Base-by-base conservation (phyloP, 73 alveolate genomes). In the Uronychia binucleata region DNA sequence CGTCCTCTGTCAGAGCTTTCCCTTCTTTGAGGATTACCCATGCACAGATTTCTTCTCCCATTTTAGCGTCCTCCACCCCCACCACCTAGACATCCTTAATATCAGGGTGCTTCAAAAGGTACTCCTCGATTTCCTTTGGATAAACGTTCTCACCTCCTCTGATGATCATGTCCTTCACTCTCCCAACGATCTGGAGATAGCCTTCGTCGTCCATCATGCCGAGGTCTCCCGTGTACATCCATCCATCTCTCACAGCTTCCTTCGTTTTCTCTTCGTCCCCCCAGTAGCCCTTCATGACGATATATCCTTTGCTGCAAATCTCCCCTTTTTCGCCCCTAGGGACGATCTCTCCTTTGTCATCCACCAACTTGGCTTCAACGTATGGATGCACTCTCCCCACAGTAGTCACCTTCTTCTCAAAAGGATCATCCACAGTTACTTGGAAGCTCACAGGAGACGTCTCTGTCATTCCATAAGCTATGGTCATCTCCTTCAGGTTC, bases 121-220 rank as follows among this genome's bases (percentile, higher is more conserved):
- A 90, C 59, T 90, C 94, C 79, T 94, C 98, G 31, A 94, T 87
- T 79, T 94, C 98, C 58, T 77, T 86, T 27, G 98, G 98, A 85
- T 86, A 94, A 46, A 94, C 87, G 79, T 94, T 94, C 75, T 94
- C 98, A 1, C 98, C 98, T 31, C 98, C 98, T 79, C 98, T 93
- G 0, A 94, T 93, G 30, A 94, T 93, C 96, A 94, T 90, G 57
- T 94, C 98, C 58, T 93, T 90, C 26, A 86, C 81, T 84, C 98
- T 94, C 28, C 98, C 98, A 30, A 90, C 92, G 30, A 94, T 93
- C 59, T 91, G 77, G 75, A 94, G 32, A 79, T 79, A 94, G 26
- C 98, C 98, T 26, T 90, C 89, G 31, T 94, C 95, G 60, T 93
- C 98, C 82, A 94, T 30, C 0, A 77, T 57, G 0, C 94, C 98